Evolutionary conservation across 139 green algal species (phyloP).

Genomic region (Chlorella sp.): DNA sequence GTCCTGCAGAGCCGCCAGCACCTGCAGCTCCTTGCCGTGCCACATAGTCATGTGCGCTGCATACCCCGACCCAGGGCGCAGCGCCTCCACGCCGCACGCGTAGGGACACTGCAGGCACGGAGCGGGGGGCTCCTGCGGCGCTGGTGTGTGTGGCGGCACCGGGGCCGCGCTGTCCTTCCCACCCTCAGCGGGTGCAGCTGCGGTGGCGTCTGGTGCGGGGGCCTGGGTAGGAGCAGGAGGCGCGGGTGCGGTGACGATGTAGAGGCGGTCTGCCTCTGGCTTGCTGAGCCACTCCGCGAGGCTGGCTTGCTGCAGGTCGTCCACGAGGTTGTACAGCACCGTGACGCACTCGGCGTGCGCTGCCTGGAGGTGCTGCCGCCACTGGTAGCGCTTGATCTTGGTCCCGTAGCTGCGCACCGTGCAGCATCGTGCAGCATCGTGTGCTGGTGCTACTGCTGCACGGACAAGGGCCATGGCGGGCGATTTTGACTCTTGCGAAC

Average conservation of each 20-base stretch:
- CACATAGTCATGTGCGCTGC: not conserved
- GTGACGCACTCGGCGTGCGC: not conserved
- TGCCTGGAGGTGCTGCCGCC: not conserved
- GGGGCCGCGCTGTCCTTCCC: not conserved
- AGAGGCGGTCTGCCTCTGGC: not conserved
- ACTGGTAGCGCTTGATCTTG: not conserved
- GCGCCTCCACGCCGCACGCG: not conserved
- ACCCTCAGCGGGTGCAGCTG: not conserved
- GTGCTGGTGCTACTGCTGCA: too few relatives aligned
- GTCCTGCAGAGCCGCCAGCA: not conserved
- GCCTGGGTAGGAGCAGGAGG: not conserved
- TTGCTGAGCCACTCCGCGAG: not conserved
- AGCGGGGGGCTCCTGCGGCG: not conserved
- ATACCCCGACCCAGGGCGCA: not conserved
- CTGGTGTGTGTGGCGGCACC: not conserved
- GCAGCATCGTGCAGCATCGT: too few relatives aligned
- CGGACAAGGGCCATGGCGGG: too few relatives aligned
- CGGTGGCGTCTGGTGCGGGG: not conserved
- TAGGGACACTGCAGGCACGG: not conserved
- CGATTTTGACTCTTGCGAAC: too few relatives aligned
- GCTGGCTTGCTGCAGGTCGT: not conserved
- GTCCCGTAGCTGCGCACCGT: not conserved
- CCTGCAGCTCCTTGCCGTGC: not conserved
- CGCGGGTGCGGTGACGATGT: too few relatives aligned
- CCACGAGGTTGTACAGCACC: not conserved